A percentile compares a stretch with the other conserved stretches of the same genome.
Evolutionary conservation across 2,329 filamentous ascomycete genomes (phyloP).

Genomic region (Aspergillus sp.): DNA sequence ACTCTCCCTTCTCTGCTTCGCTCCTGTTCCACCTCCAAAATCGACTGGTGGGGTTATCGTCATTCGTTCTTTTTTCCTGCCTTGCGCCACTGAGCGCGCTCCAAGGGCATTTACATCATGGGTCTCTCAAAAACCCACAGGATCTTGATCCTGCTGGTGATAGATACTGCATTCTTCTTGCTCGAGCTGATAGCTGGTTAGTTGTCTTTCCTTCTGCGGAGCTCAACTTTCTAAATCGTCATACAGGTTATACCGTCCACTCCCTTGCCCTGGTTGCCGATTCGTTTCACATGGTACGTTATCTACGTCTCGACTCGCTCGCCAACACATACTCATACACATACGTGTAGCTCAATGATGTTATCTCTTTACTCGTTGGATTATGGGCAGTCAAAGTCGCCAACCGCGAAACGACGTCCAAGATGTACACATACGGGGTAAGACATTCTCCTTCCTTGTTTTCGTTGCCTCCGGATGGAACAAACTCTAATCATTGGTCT

Average conservation of each 20-base stretch:
- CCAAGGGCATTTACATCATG: conserved; percentile 52
- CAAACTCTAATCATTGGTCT: conserved; percentile 9
- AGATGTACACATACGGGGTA: conserved; percentile 93
- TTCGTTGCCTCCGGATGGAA: neutral
- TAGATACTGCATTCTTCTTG: conserved; percentile 87
- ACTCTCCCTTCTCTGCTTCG: neutral
- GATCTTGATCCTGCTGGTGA: conserved; percentile 88
- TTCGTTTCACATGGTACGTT: conserved; percentile 90
- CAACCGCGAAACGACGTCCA: conserved; percentile 73
- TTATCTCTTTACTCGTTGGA: conserved; percentile 87
- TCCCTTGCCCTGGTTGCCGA: conserved; percentile 94
- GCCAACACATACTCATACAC: neutral
- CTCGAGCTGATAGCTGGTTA: conserved; percentile 76
- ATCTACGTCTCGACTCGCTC: neutral
- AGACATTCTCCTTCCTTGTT: conserved; percentile 34
- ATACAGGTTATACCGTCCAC: conserved; percentile 72
- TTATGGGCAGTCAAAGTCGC: conserved; percentile 93
- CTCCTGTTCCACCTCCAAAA: neutral
- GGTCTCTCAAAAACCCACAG: conserved; percentile 88
- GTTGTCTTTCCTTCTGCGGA: conserved; percentile 17
- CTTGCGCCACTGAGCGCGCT: conserved; percentile 26
- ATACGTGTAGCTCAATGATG: conserved; percentile 77
- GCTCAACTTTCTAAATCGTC: conserved; percentile 12
- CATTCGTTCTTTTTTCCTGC: conserved; percentile 9
- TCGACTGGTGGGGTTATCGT: conserved; percentile 1